Base-by-base conservation (phyloP, 805 yeast species). In the Blastobotrys terrestris region DNA sequence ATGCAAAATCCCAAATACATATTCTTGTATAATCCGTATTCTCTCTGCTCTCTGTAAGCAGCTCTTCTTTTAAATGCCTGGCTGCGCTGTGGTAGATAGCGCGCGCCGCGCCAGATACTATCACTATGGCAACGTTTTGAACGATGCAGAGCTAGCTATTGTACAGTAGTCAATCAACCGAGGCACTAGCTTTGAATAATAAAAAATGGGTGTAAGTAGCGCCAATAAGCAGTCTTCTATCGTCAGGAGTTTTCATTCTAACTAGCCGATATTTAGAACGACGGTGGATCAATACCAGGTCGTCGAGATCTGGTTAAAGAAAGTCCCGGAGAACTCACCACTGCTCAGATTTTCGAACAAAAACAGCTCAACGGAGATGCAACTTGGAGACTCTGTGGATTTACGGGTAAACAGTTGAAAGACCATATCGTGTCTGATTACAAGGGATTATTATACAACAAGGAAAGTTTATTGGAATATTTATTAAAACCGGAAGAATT, bases 271-370 rank as follows among this genome's bases (percentile, higher is more conserved):
- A 43, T 11, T 14, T 47, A 63, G 66, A 63, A 63, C 46, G 92
- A 85, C 63, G 92, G 92, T 20, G 89, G 90, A 4, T 76, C 87
- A 0, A 80, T 85, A 20, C 84, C 84, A 15, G 77, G 77, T 44
- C 70, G 87, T 26, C 73, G 75, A 55, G 86, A 83, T 57, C 75
- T 79, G 8, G 66, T 68, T 14, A 65, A 59, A 39, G 55, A 53
- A 16, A 63, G 50, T 7, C 31, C 50, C 1, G 56, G 53, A 31
- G 64, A 53, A 8, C 55, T 51, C 14, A 53, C 66, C 3, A 59
- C 63, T 1, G 53, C 65, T 1, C 48, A 63, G 40, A 19, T 62
- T 2, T 61, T 60, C 31, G 57, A 61, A 14, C 45, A 52, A n/a
- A 57, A 55, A 18, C 63, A 61, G 46, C 58, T 60, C 41, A 55